A percentile compares a stretch with the other conserved stretches of the same genome.
Conservation (phyloP, 106 monocot genomes). For the Triglochin maritima region DNA sequence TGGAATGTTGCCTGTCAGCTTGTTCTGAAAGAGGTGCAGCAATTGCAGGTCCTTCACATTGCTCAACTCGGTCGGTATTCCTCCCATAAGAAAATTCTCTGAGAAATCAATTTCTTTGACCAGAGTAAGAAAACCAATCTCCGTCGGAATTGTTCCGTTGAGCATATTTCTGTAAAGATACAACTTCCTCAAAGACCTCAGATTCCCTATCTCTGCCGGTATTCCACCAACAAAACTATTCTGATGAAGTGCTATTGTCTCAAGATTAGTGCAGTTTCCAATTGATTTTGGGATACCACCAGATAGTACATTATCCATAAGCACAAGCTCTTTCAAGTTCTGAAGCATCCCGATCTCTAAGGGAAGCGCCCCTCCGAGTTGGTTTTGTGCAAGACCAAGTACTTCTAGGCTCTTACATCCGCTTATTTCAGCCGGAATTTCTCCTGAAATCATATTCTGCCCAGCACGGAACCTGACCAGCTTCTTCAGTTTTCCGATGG, state of each 20-base stretch:
- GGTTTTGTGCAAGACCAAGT: conserved; percentile 88
- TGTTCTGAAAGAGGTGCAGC: conserved; percentile 81
- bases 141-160: conserved; percentile 84
- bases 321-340: conserved; percentile 46
- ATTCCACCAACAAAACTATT: conserved; percentile 68
- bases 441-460: conserved; percentile 68
- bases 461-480: conserved; percentile 49
- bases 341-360: conserved; percentile 51
- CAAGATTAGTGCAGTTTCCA: conserved; percentile 58
- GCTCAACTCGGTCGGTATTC: conserved; percentile 55
- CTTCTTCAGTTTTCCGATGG: conserved; percentile 69
- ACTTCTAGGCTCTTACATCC: conserved; percentile 40
- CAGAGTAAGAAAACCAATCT: conserved; percentile 47
- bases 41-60: conserved; percentile 42
- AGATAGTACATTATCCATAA: conserved; percentile 58
- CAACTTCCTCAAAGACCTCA: conserved; percentile 38
- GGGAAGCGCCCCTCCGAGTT: conserved; percentile 51
- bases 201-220: conserved; percentile 51
- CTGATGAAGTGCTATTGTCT: conserved; percentile 67
- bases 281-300: conserved; percentile 60
- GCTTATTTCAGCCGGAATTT: conserved; percentile 57
- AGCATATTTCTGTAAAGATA: conserved; percentile 84
- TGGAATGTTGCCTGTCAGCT: conserved; percentile 63
- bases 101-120: conserved; percentile 82
- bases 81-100: conserved; percentile 67